Evolutionary conservation across 768 basidiomycete genomes (phyloP).

Genomic region (Leccinum subgranulosum): DNA sequence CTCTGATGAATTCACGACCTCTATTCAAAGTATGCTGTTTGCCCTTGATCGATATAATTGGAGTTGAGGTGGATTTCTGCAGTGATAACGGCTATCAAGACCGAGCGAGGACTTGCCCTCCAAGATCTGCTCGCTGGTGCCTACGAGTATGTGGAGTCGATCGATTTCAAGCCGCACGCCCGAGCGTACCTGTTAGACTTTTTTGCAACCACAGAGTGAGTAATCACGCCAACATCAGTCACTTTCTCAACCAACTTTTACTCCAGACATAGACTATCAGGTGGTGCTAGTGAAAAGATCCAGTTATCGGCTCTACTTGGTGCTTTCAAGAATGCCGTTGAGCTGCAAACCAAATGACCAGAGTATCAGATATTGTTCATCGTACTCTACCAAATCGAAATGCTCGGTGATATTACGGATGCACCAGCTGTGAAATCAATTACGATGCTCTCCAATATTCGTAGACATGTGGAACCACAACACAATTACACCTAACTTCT

Average conservation of each 20-base stretch:
- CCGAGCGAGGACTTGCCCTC: constrained; percentile 88
- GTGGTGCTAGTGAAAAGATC: constrained; percentile 92
- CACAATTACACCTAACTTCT: background rate
- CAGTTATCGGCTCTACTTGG: constrained; percentile 90
- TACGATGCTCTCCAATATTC: background rate
- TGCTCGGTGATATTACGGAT: background rate
- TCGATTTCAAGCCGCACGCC: constrained; percentile 85
- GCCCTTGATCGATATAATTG: background rate
- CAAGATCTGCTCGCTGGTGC: constrained; percentile 92
- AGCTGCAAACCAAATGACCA: constrained; percentile 53
- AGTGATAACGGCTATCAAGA: constrained; percentile 89
- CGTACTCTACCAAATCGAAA: background rate
- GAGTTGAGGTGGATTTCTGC: background rate
- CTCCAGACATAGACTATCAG: constrained; percentile 80
- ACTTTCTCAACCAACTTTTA: background rate
- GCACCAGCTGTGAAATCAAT: background rate
- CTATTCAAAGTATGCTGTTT: constrained; percentile 65
- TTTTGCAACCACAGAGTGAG: constrained; percentile 93
- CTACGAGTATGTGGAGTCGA: constrained; percentile 83
- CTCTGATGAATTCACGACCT: constrained; percentile 90
- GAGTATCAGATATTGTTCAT: background rate
- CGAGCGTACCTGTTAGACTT: constrained; percentile 90
- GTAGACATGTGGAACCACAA: background rate
- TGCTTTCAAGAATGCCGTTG: constrained; percentile 91
- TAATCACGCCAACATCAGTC: constrained; percentile 4